Conservation (phyloP, 2,329 filamentous ascomycete genomes). For the Botrytis tulipae region DNA sequence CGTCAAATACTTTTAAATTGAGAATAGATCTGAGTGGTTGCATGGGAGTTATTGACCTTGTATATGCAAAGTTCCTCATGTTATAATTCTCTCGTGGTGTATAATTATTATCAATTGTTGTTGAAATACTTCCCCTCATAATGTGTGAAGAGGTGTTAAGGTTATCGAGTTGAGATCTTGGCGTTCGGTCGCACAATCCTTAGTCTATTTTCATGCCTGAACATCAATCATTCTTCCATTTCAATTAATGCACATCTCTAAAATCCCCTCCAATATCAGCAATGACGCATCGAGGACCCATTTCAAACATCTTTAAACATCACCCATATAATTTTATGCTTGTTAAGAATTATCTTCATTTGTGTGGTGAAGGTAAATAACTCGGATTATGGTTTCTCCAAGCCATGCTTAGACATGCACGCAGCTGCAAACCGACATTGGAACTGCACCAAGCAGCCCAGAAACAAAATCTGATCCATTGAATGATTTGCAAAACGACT, state of each 20-base stretch:
- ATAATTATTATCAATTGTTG: background rate
- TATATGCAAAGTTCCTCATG: background rate
- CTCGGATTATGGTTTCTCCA: background rate
- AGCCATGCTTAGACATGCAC: background rate
- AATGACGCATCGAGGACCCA: background rate
- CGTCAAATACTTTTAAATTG: no score
- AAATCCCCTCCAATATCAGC: background rate
- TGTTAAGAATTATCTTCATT: background rate
- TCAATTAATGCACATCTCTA: background rate
- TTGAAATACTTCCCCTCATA: background rate
- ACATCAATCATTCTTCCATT: background rate
- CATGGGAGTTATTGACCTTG: background rate
- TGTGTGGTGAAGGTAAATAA: background rate
- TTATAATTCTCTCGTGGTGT: background rate
- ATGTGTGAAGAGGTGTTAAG: no score
- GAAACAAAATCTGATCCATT: background rate
- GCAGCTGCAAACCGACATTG: background rate
- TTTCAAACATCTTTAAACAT: rapidly evolving
- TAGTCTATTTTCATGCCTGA: background rate
- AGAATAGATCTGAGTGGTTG: background rate
- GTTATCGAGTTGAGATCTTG: background rate
- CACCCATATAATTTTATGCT: background rate
- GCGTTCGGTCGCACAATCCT: background rate
- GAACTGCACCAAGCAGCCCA: background rate
- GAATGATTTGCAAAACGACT: background rate